These are phyloP conservation scores for Spathaspora girioi DNA, from an alignment of 805 yeast genomes.

Conservation along the genomic window DNA sequence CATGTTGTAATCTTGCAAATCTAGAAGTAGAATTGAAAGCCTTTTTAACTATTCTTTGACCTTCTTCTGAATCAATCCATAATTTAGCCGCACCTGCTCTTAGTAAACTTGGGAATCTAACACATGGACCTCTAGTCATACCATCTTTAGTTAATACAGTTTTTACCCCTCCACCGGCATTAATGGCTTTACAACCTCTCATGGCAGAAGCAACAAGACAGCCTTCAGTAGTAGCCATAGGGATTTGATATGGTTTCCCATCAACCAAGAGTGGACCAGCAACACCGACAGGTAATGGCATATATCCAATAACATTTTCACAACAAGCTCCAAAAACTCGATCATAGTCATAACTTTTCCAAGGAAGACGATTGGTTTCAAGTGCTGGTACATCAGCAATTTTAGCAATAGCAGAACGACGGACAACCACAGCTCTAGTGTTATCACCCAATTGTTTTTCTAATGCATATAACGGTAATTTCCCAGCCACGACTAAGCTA, in stretches of 20 bases:
- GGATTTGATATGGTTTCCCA: constrained; percentile 83
- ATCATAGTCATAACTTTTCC: constrained; percentile 80
- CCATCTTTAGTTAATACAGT: constrained; percentile 94
- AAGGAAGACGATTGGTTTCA: constrained; percentile 71
- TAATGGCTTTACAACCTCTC: constrained; percentile 98
- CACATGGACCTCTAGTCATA: constrained; percentile 99
- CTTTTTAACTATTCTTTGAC: constrained; percentile 73
- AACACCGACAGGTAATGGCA: constrained; percentile 96
- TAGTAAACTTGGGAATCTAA: constrained; percentile 72
- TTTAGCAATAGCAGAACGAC: constrained; percentile 88
- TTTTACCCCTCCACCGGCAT: constrained; percentile 93
- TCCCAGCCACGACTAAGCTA: constrained; percentile 65
- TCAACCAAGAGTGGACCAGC: constrained; percentile 96
- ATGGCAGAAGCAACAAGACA: constrained; percentile 96
- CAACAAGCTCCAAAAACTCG: constrained; percentile 98
- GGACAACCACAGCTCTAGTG: constrained; percentile 87
- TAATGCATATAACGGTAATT: constrained; percentile 86
- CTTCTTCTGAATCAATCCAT: constrained; percentile 96
- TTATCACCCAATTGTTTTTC: constrained; percentile 89
- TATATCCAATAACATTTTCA: constrained; percentile 94
- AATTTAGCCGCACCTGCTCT: constrained; percentile 94
- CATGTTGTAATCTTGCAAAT: constrained; percentile 89
- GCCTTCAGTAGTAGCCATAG: constrained; percentile 99
- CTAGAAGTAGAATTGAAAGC: constrained; percentile 96
- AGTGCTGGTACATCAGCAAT: constrained; percentile 80